Base-by-base conservation (phyloP, 2,329 filamentous ascomycete genomes). In the Trichoderma pleuroti region DNA sequence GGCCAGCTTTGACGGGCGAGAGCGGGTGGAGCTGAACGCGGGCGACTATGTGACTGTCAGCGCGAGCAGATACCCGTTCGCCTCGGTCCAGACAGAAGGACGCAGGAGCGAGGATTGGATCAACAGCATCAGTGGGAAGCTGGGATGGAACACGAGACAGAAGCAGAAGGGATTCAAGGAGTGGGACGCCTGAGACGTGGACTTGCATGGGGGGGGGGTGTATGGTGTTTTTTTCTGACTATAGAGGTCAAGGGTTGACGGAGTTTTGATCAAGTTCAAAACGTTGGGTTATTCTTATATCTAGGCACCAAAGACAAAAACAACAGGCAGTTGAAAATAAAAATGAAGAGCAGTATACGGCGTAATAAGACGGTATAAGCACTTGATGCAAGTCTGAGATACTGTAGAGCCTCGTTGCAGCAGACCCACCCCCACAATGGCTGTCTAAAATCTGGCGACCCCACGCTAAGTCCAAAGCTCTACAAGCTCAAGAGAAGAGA, bases 1-100 rank as follows among this genome's bases (percentile, higher is more conserved):
- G 95, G 96, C 94, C n/a, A 97, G 93, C 80, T 99, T 99, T 79
- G 96, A 99, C 80, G 96, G 96, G 2, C 88, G 94, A 72, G 93
- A 98, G 84, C 89, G 94, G 82, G 82, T 93, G n/a, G 92, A 96
- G 82, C 84, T 96, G 46, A 80, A 83, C 62, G 91, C 92, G 0
- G 93, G 93, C 18, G 93, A 96, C 81, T 96, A 96, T 78, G 92
- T 95, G 6, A 95, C 92, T 2, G 91, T 96, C 72, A 93, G 91
- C 74, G 93, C 93, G 3, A 93, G 90, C 74, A 83, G 93, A 52
- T 95, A 92, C 77, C 93, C 93, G 0, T 96, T 95, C 80, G 92
- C 93, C 0, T 90, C 88, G 70, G 92, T 95, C 12, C 86, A 93
- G 81, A 87, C 90, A 0, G 85, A 90, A 70, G 91, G 91, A 2